phyloP scores from a whole-genome alignment of 257 asterid genomes.

The Vinca minor region DNA sequence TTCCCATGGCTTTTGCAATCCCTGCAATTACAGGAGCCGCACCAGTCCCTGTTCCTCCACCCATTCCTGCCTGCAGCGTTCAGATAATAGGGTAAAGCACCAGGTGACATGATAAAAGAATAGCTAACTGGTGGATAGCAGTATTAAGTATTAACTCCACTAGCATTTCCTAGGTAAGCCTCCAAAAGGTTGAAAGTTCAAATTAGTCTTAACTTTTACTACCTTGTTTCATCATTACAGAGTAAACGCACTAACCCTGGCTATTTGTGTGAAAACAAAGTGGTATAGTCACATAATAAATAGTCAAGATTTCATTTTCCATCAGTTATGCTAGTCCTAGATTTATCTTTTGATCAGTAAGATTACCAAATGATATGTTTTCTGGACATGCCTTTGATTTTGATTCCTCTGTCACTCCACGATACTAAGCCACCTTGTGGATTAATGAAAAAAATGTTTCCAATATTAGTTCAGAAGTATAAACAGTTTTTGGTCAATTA shows the following conservation, averaged over 20 bases:
- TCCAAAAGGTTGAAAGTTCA: not conserved
- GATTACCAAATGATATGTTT: not conserved
- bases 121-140: not conserved
- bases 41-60: slow-evolving; percentile 98
- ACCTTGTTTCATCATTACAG: not conserved
- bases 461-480: not conserved
- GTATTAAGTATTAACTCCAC: slow-evolving; percentile 2
- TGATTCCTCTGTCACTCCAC: not conserved
- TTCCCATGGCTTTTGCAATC: slow-evolving; percentile 82
- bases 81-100: not conserved
- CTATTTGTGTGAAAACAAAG: not conserved
- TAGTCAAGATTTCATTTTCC: not conserved
- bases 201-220: not conserved
- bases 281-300: not conserved
- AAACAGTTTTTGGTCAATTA: no score
- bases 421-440: not conserved
- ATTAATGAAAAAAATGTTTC: not conserved
- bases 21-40: slow-evolving; percentile 96
- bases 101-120: slow-evolving; percentile 8
- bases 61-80: slow-evolving; percentile 86
- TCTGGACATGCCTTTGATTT: not conserved
- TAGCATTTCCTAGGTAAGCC: not conserved
- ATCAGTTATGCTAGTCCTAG: not conserved
- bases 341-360: not conserved
- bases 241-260: not conserved